Conservation (phyloP, 2,329 filamentous ascomycete genomes). For the Microcyclosporella mali region DNA sequence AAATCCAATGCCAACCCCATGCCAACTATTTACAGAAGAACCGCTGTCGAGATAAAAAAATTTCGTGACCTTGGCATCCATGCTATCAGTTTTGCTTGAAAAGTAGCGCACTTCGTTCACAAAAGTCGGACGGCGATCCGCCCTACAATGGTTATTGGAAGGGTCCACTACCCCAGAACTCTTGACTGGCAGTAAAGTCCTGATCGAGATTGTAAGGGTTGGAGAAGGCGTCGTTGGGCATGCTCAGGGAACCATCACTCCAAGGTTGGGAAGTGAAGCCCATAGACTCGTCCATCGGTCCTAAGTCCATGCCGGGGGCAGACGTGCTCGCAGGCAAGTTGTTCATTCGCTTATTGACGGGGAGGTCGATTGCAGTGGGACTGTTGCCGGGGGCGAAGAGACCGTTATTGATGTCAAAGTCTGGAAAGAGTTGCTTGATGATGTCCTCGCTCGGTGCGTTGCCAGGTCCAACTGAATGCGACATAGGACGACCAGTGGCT, state of each 20-base stretch:
- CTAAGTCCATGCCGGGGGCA: slow-evolving; percentile 3
- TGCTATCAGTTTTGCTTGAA: too few relatives aligned
- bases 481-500: slow-evolving; percentile 19
- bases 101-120: too few relatives aligned
- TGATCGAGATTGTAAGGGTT: slow-evolving; percentile 25
- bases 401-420: slow-evolving; percentile 23
- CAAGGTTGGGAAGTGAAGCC: slow-evolving; percentile 28
- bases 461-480: slow-evolving; percentile 25
- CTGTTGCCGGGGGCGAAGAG: slow-evolving; percentile 13
- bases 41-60: too few relatives aligned
- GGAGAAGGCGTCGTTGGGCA: slow-evolving; percentile 27
- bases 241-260: slow-evolving; percentile 30
- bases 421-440: slow-evolving; percentile 30
- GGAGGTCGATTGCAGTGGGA: slow-evolving; percentile 6
- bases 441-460: slow-evolving; percentile 27
- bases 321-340: slow-evolving; percentile 6
- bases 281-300: slow-evolving; percentile 17
- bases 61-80: too few relatives aligned
- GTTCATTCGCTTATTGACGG: slow-evolving; percentile 6
- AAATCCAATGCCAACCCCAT: too few relatives aligned
- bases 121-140: slow-evolving; percentile 14
- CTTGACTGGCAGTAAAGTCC: slow-evolving; percentile 22
- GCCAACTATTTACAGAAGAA: too few relatives aligned
- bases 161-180: slow-evolving; percentile 21
- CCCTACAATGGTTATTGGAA: slow-evolving; percentile 24